phyloP scores from a whole-genome alignment of 441 rosid genomes.

The Arabidopsis lyrata region DNA sequence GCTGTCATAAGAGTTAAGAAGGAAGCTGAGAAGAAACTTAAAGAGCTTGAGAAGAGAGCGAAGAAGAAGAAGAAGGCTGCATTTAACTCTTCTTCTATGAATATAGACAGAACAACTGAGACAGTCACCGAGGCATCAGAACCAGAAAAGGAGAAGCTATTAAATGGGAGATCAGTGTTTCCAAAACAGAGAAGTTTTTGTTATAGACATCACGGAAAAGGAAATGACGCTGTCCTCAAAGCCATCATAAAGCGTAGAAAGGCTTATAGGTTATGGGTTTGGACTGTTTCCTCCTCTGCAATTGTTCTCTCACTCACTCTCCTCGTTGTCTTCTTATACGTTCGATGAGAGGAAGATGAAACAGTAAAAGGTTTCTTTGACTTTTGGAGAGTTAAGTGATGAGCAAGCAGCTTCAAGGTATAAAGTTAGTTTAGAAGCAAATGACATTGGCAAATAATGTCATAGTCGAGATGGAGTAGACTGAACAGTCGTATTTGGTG shows the following conservation, averaged over 20 bases:
- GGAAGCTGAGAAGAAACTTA: constrained; percentile 92
- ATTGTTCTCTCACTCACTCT: constrained; percentile 50
- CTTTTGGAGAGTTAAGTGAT: not conserved
- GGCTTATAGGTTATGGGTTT: constrained; percentile 72
- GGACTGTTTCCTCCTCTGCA: constrained; percentile 64
- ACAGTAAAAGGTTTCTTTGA: not conserved
- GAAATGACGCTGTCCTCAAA: constrained; percentile 63
- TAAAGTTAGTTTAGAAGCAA: constrained; percentile 24
- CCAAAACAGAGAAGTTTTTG: constrained; percentile 56
- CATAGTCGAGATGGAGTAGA: not conserved
- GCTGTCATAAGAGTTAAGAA: constrained; percentile 83
- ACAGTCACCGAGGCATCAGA: constrained; percentile 50
- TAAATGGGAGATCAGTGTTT: constrained; percentile 32
- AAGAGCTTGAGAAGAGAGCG: constrained; percentile 86
- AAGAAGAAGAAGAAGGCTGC: constrained; percentile 74
- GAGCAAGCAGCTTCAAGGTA: not conserved
- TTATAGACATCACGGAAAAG: constrained; percentile 59
- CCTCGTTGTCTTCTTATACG: constrained; percentile 49
- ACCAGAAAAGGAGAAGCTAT: constrained; percentile 54
- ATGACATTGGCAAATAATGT: constrained; percentile 15
- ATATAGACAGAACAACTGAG: constrained; percentile 42
- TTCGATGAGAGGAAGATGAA: constrained; percentile 44
- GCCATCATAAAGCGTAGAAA: constrained; percentile 75
- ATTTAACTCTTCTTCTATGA: constrained; percentile 6
- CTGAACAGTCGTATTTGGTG: not conserved